These are phyloP conservation scores for Lachnellula occidentalis DNA, from an alignment of 2,329 filamentous ascomycete genomes.

Conservation along the genomic window DNA sequence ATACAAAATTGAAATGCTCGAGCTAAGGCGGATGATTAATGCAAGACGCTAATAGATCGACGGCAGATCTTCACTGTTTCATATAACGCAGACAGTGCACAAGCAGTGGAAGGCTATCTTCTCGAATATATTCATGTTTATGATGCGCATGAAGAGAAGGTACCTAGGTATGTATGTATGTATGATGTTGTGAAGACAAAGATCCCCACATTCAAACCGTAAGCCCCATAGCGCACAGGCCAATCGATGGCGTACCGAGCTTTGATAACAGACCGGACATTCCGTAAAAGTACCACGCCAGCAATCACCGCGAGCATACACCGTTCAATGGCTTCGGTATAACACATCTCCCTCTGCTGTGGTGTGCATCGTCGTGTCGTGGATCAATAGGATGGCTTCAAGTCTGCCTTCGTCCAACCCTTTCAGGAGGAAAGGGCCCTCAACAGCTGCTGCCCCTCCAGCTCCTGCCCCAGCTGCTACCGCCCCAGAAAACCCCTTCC, in stretches of 20 bases:
- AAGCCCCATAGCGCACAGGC: conserved; percentile 6
- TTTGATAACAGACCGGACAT: conserved; percentile 9
- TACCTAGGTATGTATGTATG: background rate
- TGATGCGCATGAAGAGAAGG: background rate
- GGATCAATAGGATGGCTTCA: conserved; percentile 23
- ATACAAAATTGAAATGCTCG: background rate
- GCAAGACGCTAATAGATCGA: background rate
- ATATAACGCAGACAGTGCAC: background rate
- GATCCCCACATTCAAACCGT: conserved; percentile 14
- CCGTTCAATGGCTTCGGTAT: conserved; percentile 3
- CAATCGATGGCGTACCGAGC: background rate
- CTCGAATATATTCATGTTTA: background rate
- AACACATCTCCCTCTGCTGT: conserved; percentile 7
- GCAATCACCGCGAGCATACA: conserved; percentile 3
- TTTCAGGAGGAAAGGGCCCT: conserved; percentile 28
- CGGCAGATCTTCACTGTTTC: background rate
- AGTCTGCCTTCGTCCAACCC: conserved; percentile 30
- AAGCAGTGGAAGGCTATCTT: background rate
- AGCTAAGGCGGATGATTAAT: background rate
- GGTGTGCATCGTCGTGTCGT: conserved; percentile 11
- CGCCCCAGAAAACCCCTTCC: conserved; percentile 14
- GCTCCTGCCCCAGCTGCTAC: conserved; percentile 9
- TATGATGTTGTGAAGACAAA: background rate
- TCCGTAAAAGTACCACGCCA: background rate
- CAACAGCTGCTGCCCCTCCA: conserved; percentile 5